Evolutionary conservation across 495 filamentous ascomycete species (phyloP), one percentile per base, ranked within the genome.

Genomic region (Astrocystis sublimbata): DNA sequence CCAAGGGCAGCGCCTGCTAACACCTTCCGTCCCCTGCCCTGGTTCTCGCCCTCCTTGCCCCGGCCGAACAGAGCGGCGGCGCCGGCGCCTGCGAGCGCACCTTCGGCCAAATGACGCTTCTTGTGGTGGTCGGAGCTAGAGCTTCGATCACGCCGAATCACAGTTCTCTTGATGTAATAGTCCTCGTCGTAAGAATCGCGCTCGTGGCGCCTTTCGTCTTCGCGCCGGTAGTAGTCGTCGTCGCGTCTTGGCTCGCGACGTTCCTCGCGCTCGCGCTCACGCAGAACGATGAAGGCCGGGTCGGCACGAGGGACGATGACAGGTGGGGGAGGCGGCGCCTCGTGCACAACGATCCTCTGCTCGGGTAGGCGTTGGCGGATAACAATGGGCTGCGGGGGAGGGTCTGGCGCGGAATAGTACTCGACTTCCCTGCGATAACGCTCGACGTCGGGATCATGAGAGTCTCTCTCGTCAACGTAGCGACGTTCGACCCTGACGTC

Each of bases 41-140:
- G 80, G 51, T 80, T 73, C 53, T 85, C 82, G 19, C 84, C 83
- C 6, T 33, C 31, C 17, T 47, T 38, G 23, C 86, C 83, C 50
- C 83, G 91, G 58, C 88, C 83, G 1, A 96, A 66, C 3, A 97
- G 69, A 43, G 91, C 91, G 4, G 89, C 88, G 7, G 88, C 83
- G 59, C 89, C 92, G 38, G 89, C 83, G 13, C 91, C 92, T 47
- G 90, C 89, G 35, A 93, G 75, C 24, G 91, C 91, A 36, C 92
- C 92, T 76, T 93, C 92, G 24, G 90, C 91, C n/a, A 96, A 72
- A 72, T 96, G 91, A 33, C 89, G 89, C 67, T 85, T 84, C 70
- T 86, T 89, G 71, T 92, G 87, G 62, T 84, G 76, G 15, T 70
- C 69, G 5, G 82, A 82, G 66, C 82, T 83, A 1, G 83, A 79